A percentile compares a stretch with the other conserved stretches of the same genome.
Evolutionary conservation across 305 asterid genomes (phyloP).

Genomic region (Rubia peregrina): DNA sequence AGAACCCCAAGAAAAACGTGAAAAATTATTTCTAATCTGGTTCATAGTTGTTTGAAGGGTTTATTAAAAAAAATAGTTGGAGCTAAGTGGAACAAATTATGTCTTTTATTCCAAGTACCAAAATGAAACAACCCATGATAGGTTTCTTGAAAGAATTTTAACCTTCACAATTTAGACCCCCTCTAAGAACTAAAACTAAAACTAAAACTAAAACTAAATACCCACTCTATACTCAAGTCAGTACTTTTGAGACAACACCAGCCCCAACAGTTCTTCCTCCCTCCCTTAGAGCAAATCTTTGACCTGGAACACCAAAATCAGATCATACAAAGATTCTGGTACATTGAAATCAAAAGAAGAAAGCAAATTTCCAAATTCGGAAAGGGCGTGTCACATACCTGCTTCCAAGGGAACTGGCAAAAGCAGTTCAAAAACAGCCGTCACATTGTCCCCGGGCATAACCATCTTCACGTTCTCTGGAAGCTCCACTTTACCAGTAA

Average conservation of each 20-base stretch:
- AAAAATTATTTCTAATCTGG: background rate
- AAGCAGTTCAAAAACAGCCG: constrained; percentile 85
- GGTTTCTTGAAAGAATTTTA: constrained; percentile 3
- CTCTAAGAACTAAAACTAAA: no score
- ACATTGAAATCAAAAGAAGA: background rate
- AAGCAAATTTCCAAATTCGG: background rate
- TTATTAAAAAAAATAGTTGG: background rate
- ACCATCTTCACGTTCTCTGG: constrained; percentile 99
- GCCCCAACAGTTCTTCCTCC: constrained; percentile 99
- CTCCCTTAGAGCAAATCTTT: constrained; percentile 96
- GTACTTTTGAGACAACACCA: constrained; percentile 86
- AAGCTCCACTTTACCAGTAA: constrained; percentile 92
- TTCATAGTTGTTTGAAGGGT: background rate
- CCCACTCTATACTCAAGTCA: constrained; percentile 47
- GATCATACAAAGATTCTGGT: background rate
- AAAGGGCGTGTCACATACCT: constrained; percentile 32
- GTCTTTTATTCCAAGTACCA: constrained; percentile 7
- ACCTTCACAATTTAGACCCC: background rate
- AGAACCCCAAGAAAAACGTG: no score
- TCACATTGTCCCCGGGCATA: constrained; percentile 99
- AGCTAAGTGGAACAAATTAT: background rate
- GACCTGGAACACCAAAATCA: constrained; percentile 46
- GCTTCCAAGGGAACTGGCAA: constrained; percentile 84
- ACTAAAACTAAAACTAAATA: no score
- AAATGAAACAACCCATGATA: constrained; percentile 1